These are phyloP conservation scores for Furcasterigmium sp. DNA, from an alignment of 2,329 filamentous ascomycete genomes.

Conservation along the genomic window DNA sequence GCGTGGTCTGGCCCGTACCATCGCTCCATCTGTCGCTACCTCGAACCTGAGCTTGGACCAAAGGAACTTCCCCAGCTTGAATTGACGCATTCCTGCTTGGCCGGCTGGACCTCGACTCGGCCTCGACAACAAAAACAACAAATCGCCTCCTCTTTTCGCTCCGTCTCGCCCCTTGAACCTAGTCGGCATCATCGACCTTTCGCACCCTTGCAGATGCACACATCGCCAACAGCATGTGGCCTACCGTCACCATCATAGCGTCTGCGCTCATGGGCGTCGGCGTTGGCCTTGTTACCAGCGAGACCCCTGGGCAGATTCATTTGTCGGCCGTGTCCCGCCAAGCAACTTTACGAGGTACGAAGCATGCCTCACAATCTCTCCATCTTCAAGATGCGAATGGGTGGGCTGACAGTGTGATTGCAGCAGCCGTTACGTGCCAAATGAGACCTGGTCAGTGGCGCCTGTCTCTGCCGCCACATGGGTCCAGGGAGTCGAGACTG, in stretches of 20 bases:
- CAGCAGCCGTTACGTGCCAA: slow-evolving; percentile 2
- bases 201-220: too few species aligned
- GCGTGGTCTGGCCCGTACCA: too few species aligned
- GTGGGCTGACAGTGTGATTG: slow-evolving; percentile 39
- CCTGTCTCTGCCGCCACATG: background rate
- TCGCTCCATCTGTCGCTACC: too few species aligned
- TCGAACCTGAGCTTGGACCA: too few species aligned
- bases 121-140: too few species aligned
- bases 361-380: background rate
- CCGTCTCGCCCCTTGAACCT: too few species aligned
- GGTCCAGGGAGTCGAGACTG: background rate
- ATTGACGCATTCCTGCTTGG: too few species aligned
- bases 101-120: too few species aligned
- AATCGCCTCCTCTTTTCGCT: too few species aligned
- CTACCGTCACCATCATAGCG: background rate
- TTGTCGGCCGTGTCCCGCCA: background rate
- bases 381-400: background rate
- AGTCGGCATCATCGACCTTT: too few species aligned
- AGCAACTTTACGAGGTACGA: too few species aligned
- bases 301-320: background rate
- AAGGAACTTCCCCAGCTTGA: too few species aligned
- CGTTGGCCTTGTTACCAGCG: background rate
- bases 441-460: slow-evolving; percentile 1
- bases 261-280: background rate
- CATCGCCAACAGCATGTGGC: background rate